Evolutionary conservation across 2,329 filamentous ascomycete species (phyloP).

Genomic region (Ceratocystis eucalypticola): DNA sequence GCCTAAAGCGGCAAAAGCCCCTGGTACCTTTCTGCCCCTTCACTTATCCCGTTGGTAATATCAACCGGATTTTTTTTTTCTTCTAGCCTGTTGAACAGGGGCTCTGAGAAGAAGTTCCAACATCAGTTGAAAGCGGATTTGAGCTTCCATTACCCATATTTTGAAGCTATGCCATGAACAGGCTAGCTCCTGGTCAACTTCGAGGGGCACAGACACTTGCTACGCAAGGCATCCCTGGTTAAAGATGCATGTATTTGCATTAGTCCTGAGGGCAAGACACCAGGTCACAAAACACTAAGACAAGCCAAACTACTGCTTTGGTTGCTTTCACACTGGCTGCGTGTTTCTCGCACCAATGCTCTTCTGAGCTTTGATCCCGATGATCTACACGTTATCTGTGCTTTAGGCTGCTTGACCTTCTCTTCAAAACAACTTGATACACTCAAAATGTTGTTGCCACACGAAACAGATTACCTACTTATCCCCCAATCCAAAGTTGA

Average conservation of each 20-base stretch:
- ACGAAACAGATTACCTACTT: not conserved
- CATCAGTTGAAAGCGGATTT: not conserved
- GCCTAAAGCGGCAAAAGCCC: constrained; percentile 4
- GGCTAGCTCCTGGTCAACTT: not conserved
- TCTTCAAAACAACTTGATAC: not conserved
- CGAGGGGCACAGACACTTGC: constrained; percentile 3
- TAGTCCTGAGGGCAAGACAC: not conserved
- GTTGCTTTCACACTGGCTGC: not conserved
- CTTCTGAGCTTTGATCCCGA: constrained; percentile 4
- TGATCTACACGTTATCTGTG: constrained; percentile 4
- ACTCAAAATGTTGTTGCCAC: not conserved
- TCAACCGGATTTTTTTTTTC: not conserved
- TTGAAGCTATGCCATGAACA: not conserved
- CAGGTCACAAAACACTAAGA: not conserved
- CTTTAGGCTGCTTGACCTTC: not conserved
- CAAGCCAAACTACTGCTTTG: not conserved
- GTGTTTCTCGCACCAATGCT: constrained; percentile 1
- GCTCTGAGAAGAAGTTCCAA: constrained; percentile 1
- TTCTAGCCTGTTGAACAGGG: not conserved
- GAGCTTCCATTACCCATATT: not conserved
- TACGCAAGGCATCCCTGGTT: not conserved
- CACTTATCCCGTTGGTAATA: not conserved
- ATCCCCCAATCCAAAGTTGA: not conserved
- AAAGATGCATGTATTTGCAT: not conserved
- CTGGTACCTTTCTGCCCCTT: constrained; percentile 2